phyloP scores from a whole-genome alignment of 805 yeast species.

The Alloascoidea hylecoeti region DNA sequence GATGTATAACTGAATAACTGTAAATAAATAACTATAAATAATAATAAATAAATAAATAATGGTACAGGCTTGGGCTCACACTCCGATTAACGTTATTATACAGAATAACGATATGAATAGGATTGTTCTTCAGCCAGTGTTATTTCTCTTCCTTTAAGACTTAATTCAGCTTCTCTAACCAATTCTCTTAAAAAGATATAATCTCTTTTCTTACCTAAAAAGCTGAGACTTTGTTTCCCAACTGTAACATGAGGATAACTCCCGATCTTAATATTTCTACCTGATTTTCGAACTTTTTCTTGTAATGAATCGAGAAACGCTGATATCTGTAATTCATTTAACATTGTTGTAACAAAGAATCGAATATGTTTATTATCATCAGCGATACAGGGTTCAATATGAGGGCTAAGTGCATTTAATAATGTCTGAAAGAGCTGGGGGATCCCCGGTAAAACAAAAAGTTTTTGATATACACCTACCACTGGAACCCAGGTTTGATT shows the following conservation, averaged over 20 bases:
- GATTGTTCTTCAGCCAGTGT: slow-evolving; percentile 39
- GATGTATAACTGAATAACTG: too few species aligned
- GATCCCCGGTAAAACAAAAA: slow-evolving; percentile 27
- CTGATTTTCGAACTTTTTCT: slow-evolving; percentile 17
- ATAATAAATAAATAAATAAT: too few species aligned
- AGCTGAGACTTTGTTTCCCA: slow-evolving; percentile 55
- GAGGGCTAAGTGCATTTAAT: slow-evolving; percentile 28
- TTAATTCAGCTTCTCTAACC: slow-evolving; percentile 28
- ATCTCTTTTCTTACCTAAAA: slow-evolving; percentile 41
- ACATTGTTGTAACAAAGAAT: slow-evolving; percentile 44
- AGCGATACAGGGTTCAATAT: slow-evolving; percentile 21
- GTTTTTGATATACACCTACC: slow-evolving; percentile 21
- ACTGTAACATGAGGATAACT: slow-evolving; percentile 70
- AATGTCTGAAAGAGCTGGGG: slow-evolving; percentile 43
- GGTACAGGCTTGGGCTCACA: too few species aligned
- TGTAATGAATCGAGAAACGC: slow-evolving; percentile 44
- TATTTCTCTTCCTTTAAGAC: slow-evolving; percentile 43
- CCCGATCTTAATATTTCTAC: slow-evolving; percentile 49
- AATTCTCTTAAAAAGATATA: slow-evolving; percentile 24
- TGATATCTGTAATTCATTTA: slow-evolving; percentile 57
- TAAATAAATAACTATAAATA: too few species aligned
- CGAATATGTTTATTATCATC: slow-evolving; percentile 21
- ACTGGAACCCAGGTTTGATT: slow-evolving; percentile 28
- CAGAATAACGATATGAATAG: too few species aligned
- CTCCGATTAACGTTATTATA: too few species aligned